Conservation (phyloP, 768 basidiomycete species). For the Cystofilobasidium macerans region DNA sequence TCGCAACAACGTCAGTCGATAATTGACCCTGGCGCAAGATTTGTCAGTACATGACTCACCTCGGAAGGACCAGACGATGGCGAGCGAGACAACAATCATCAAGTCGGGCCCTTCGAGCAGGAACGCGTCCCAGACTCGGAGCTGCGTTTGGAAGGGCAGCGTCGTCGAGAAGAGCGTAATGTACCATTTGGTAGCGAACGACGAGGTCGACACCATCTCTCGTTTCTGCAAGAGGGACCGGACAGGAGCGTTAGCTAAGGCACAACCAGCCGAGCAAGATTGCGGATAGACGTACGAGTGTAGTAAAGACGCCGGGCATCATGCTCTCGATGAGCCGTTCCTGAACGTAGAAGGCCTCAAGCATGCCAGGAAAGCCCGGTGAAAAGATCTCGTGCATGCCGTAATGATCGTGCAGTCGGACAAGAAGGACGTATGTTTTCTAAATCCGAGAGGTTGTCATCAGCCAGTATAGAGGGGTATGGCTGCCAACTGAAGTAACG, state of each 20-base stretch:
- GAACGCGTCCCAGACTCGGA: constrained; percentile 90
- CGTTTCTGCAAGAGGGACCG: constrained; percentile 54
- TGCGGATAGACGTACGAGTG: constrained; percentile 59
- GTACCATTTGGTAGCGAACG: constrained; percentile 98
- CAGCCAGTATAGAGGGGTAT: background rate
- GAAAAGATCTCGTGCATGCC: constrained; percentile 76
- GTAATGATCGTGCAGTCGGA: constrained; percentile 81
- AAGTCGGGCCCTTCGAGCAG: constrained; percentile 81
- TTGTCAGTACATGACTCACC: constrained; percentile 52
- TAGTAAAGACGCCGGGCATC: constrained; percentile 79
- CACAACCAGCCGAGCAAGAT: too few relatives aligned
- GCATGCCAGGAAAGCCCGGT: constrained; percentile 88
- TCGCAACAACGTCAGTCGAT: too few relatives aligned
- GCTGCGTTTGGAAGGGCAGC: constrained; percentile 86
- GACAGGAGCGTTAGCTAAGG: too few relatives aligned
- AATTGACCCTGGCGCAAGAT: too few relatives aligned
- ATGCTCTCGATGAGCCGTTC: constrained; percentile 74
- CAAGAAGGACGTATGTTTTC: constrained; percentile 69
- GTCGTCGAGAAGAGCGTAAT: constrained; percentile 94
- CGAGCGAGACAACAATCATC: constrained; percentile 71
- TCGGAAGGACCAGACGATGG: constrained; percentile 81
- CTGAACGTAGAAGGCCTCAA: constrained; percentile 92
- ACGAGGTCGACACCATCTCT: constrained; percentile 81
- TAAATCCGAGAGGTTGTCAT: constrained; percentile 25
- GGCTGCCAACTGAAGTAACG: constrained; percentile 17